Conservation (phyloP, 2,329 filamentous ascomycete species). For the Dothideomycetes sp. region DNA sequence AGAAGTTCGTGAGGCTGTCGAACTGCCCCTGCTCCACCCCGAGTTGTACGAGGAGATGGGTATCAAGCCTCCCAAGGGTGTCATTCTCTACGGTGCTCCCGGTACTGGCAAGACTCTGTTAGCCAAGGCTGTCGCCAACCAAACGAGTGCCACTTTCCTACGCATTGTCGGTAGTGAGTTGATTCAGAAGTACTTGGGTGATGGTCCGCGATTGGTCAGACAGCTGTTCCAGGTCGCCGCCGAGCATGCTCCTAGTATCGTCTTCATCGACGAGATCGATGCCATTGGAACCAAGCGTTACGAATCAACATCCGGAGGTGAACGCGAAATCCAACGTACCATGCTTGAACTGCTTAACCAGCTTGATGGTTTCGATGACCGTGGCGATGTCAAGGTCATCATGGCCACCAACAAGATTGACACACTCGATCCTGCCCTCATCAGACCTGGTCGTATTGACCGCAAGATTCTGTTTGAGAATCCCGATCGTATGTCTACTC, state of each 20-base stretch:
- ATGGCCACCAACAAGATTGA: slow-evolving; percentile 99
- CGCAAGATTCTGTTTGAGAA: slow-evolving; percentile 84
- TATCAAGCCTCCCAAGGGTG: slow-evolving; percentile 98
- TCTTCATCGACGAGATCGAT: slow-evolving; percentile 99
- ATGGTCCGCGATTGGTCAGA: slow-evolving; percentile 86
- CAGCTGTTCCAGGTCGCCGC: slow-evolving; percentile 95
- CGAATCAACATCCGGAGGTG: slow-evolving; percentile 91
- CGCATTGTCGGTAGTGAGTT: slow-evolving; percentile 95
- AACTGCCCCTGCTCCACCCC: slow-evolving; percentile 86
- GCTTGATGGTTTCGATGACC: slow-evolving; percentile 96
- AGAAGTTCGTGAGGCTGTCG: slow-evolving; percentile 93
- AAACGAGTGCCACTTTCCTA: slow-evolving; percentile 96
- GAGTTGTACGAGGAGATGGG: slow-evolving; percentile 99
- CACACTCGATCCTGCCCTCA: slow-evolving; percentile 88
- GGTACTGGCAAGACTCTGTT: slow-evolving; percentile 95
- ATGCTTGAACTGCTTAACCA: slow-evolving; percentile 98
- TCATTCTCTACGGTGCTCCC: slow-evolving; percentile 94
- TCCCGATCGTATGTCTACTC: slow-evolving; percentile 51
- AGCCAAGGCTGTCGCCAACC: slow-evolving; percentile 95
- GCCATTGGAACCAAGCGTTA: slow-evolving; percentile 98
- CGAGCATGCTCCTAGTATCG: slow-evolving; percentile 91
- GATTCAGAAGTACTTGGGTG: slow-evolving; percentile 97
- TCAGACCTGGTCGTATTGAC: slow-evolving; percentile 94
- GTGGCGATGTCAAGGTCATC: slow-evolving; percentile 97
- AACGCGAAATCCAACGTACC: slow-evolving; percentile 93